These are phyloP conservation scores for Lotus japonicus DNA, from an alignment of 306 rosid species.

Conservation along the genomic window DNA sequence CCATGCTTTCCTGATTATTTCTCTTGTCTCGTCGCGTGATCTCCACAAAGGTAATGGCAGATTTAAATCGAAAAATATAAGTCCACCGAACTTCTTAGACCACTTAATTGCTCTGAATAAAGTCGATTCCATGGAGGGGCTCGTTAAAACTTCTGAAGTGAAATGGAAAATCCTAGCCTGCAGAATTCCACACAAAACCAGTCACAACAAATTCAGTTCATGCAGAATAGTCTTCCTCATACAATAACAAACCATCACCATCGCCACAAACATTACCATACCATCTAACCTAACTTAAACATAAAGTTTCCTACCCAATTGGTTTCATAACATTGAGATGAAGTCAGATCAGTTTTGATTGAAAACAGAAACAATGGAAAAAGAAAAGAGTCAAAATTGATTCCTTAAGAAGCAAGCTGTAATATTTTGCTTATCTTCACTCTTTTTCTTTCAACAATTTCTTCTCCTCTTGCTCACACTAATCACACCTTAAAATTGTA, in stretches of 20 bases:
- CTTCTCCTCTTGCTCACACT: neutral
- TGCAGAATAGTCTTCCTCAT: neutral
- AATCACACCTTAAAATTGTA: neutral
- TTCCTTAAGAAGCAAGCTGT: neutral
- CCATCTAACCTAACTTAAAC: neutral
- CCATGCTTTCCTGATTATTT: conserved; percentile 71
- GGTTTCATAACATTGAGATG: neutral
- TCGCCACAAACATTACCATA: neutral
- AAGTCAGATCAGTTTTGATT: neutral
- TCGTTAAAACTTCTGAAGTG: conserved; percentile 51
- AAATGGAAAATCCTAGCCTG: conserved; percentile 49
- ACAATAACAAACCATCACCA: neutral
- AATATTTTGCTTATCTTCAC: neutral
- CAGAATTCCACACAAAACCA: conserved; percentile 17
- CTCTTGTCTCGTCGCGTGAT: conserved; percentile 64
- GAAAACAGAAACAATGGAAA: neutral
- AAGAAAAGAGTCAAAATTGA: neutral
- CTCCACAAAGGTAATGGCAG: conserved; percentile 75
- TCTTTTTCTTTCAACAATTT: neutral
- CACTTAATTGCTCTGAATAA: conserved; percentile 33
- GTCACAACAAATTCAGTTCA: conserved; percentile 6
- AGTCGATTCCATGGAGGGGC: conserved; percentile 25
- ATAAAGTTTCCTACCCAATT: neutral
- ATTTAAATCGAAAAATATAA: conserved; percentile 63
- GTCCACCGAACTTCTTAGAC: conserved; percentile 43